Percentiles rank a stretch among this genome's conserved stretches.
These are phyloP conservation scores for Scedosporium dehoogii DNA, from an alignment of 2,329 filamentous ascomycete species.

Conservation along the genomic window DNA sequence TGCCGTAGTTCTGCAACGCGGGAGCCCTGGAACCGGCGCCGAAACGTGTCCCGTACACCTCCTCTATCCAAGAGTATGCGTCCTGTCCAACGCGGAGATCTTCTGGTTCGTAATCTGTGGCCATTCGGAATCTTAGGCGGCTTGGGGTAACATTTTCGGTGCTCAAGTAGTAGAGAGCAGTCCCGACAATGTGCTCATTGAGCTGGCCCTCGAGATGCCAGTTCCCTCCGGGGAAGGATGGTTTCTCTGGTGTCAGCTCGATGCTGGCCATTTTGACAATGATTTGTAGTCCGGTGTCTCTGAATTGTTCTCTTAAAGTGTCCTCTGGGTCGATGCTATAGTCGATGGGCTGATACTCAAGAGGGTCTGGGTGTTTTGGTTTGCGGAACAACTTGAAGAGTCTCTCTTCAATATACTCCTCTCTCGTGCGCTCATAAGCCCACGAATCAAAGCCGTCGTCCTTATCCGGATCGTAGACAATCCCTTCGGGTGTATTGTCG, in stretches of 20 bases:
- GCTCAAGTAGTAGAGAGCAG: slow-evolving; percentile 16
- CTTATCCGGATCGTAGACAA: slow-evolving; percentile 17
- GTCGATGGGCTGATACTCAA: slow-evolving; percentile 9
- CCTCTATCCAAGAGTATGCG: slow-evolving; percentile 9
- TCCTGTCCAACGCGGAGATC: background rate
- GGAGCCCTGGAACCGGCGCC: slow-evolving; percentile 7
- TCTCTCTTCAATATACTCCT: slow-evolving; percentile 13
- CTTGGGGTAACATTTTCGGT: slow-evolving; percentile 26
- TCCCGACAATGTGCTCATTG: slow-evolving; percentile 20
- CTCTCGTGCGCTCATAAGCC: slow-evolving; percentile 8
- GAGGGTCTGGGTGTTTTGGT: slow-evolving; percentile 13
- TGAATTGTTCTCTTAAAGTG: slow-evolving; percentile 15
- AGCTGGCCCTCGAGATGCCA: slow-evolving; percentile 37
- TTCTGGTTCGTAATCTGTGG: slow-evolving; percentile 2
- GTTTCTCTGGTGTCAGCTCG: slow-evolving; percentile 44
- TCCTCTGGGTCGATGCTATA: slow-evolving; percentile 9
- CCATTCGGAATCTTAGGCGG: slow-evolving; percentile 14
- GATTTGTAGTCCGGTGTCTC: slow-evolving; percentile 41
- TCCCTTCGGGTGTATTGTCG: slow-evolving; percentile 12
- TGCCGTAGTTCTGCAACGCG: slow-evolving; percentile 18
- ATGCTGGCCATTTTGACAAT: slow-evolving; percentile 54
- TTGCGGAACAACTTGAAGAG: slow-evolving; percentile 5
- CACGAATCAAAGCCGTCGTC: background rate
- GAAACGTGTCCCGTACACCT: slow-evolving; percentile 9
- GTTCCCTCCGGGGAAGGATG: slow-evolving; percentile 31